Percentiles rank a stretch among this genome's conserved stretches.
Conservation (phyloP, 768 basidiomycete genomes). For the Russula foetens region DNA sequence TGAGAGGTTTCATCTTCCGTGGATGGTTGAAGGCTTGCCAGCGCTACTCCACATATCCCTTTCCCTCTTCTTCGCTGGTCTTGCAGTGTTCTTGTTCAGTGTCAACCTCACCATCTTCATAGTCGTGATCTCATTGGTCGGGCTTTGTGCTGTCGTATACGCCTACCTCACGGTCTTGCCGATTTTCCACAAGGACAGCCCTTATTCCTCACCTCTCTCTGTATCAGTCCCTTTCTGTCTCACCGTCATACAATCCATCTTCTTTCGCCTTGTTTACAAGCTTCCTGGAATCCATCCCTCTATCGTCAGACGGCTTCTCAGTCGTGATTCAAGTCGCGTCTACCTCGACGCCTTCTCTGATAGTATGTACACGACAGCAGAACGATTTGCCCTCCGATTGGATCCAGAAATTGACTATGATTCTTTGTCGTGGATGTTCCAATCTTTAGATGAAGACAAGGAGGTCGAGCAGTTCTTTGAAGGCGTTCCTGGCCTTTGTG, state of each 20-base stretch:
- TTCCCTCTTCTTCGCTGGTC: conserved; percentile 44
- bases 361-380: background rate
- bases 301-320: no score
- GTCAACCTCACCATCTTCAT: conserved; percentile 19
- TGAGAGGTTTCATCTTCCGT: conserved; percentile 33
- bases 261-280: background rate
- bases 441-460: background rate
- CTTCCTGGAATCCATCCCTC: no score
- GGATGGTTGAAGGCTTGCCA: conserved; percentile 37
- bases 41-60: conserved; percentile 42
- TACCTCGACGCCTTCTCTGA: background rate
- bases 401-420: background rate
- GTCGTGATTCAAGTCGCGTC: background rate
- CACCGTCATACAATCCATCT: background rate
- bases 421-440: conserved; percentile 1
- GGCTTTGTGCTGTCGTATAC: conserved; percentile 14
- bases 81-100: conserved; percentile 37
- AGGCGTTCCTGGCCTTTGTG: conserved; percentile 1
- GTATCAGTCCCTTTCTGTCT: background rate
- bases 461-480: conserved; percentile 12
- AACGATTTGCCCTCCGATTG: background rate
- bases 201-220: conserved; percentile 7
- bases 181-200: conserved; percentile 3
- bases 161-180: conserved; percentile 13
- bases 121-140: conserved; percentile 3